Evolutionary conservation across 2,329 filamentous ascomycete genomes (phyloP).

Genomic region (Colletotrichum sojae): DNA sequence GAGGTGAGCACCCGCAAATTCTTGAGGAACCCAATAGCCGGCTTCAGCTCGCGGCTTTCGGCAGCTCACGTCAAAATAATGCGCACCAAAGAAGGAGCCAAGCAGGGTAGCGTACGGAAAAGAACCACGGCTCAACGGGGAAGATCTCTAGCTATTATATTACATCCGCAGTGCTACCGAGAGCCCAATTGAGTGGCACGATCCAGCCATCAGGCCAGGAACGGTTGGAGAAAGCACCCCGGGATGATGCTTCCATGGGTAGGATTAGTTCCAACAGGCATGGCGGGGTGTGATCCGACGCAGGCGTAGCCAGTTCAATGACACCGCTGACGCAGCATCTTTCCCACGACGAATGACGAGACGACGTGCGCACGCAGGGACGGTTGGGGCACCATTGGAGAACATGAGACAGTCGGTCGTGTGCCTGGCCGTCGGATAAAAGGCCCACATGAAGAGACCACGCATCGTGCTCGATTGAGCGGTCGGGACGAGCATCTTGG

Average conservation of each 20-base stretch:
- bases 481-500: not conserved
- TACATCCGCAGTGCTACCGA: not conserved
- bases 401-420: constrained; percentile 17
- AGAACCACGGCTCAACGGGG: not conserved
- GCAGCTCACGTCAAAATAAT: not conserved
- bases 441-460: constrained; percentile 7
- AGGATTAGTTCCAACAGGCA: constrained; percentile 19
- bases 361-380: constrained; percentile 14
- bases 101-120: not conserved
- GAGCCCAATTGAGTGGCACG: constrained; percentile 1
- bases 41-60: not conserved
- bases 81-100: not conserved
- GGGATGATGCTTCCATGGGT: constrained; percentile 28
- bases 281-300: constrained; percentile 13
- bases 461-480: not conserved
- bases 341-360: constrained; percentile 20
- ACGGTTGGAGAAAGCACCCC: constrained; percentile 30
- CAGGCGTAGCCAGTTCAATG: constrained; percentile 8
- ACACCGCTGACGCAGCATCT: constrained; percentile 14
- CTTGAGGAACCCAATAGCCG: not conserved
- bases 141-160: constrained; percentile 24
- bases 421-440: constrained; percentile 34
- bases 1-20: not conserved
- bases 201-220: constrained; percentile 12
- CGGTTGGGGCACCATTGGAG: constrained; percentile 2